Evolutionary conservation across 192 early-diverging fungal genomes (phyloP), one percentile per base, ranked within the genome.

Genomic region (Coemansia biformis): DNA sequence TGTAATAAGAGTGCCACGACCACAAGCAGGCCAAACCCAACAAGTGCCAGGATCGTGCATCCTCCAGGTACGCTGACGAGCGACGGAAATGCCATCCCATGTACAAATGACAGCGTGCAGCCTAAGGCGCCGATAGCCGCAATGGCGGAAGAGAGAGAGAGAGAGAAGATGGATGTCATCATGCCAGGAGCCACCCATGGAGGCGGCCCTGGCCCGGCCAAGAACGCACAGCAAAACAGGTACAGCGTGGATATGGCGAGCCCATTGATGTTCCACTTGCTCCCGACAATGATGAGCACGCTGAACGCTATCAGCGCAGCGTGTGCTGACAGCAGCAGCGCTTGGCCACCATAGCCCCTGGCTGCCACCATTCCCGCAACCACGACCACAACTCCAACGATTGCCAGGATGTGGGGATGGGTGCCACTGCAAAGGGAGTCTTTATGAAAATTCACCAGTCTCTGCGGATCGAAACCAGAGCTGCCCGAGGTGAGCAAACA

Each of bases 131-230:
- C 85, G 23, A 82, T 80, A 11, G 88, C 53, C 5, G 84, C 76
- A 6, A 79, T 65, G 5, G 84, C 73, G 1, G 85, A 49, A 4
- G 83, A 81, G 4, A 83, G n/a, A n/a, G n/a, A n/a, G n/a, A n/a
- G 63, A 0, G 86, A 86, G 42, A 85, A 86, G 0, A 80, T 80
- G 9, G 91, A 88, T 7, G 84, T 64, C 30, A 89, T 66, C 46
- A 90, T 88, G 26, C 82, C 83, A 0, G 83, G 66, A 38, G 83
- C 65, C 38, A 87, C 56, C 86, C 88, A 91, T 10, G 91, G 86
- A 21, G 88, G 82, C 0, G 84, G 81, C 26, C 88, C 88, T 5
- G 88, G 49, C 18, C 89, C 91, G 34, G 90, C 51, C 15, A 83
- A 77, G 61, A 85, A 91, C 30, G 52, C 66, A n/a, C 77, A 69